Conservation (phyloP, 768 basidiomycete genomes). For the Mycena albidolilacea region DNA sequence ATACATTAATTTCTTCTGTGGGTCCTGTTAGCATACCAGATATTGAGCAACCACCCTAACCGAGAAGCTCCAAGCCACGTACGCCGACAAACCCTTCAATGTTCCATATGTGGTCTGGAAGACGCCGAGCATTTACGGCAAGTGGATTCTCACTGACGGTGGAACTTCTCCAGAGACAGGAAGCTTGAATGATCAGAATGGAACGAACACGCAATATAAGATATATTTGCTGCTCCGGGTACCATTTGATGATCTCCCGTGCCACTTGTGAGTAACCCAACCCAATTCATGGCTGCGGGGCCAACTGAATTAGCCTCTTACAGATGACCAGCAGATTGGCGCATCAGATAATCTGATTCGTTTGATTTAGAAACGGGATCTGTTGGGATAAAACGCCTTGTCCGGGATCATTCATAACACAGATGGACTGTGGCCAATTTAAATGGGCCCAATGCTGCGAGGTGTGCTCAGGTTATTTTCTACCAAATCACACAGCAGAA, state of each 20-base stretch:
- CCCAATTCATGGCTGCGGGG: neutral
- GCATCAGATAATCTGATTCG: slow-evolving; percentile 23
- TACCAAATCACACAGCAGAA: too few species aligned
- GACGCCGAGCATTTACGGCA: slow-evolving; percentile 7
- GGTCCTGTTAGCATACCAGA: too few species aligned
- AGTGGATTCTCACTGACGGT: neutral
- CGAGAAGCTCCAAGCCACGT: too few species aligned
- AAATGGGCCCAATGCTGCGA: too few species aligned
- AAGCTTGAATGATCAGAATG: neutral
- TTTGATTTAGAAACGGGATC: neutral
- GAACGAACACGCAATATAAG: neutral
- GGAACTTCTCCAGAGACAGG: neutral
- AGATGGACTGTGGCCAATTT: too few species aligned
- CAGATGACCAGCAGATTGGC: neutral
- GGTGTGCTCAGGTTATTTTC: too few species aligned
- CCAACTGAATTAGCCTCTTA: neutral
- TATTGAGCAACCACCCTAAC: too few species aligned
- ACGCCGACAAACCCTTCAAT: slow-evolving; percentile 4
- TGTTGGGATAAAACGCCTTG: neutral
- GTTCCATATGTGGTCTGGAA: neutral
- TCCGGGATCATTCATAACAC: too few species aligned
- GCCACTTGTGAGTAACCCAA: too few species aligned
- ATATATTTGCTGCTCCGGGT: neutral
- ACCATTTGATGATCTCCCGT: neutral
- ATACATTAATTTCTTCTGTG: too few species aligned